phyloP scores from a whole-genome alignment of 2,329 filamentous ascomycete genomes.

The Cladosporium sp. region DNA sequence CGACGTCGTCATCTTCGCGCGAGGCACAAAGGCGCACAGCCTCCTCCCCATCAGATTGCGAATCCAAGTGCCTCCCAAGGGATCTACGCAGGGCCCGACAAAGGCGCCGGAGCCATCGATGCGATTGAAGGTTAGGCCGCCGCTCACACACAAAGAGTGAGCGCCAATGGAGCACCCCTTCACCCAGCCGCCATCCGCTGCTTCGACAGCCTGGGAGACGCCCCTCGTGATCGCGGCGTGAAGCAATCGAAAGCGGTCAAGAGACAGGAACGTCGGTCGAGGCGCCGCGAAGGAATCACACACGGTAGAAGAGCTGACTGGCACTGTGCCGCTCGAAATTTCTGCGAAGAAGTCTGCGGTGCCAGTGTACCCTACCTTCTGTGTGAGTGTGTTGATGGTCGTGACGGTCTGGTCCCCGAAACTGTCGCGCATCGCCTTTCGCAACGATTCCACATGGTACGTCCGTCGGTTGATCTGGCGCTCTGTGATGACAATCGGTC shows the following conservation, averaged over 20 bases:
- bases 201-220: background rate
- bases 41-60: background rate
- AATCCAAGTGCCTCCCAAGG: background rate
- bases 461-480: background rate
- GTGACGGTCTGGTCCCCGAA: background rate
- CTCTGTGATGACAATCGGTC: background rate
- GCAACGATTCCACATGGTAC: background rate
- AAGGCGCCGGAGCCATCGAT: background rate
- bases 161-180: background rate
- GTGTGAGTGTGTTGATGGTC: background rate
- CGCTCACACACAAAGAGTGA: background rate
- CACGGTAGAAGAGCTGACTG: background rate
- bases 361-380: background rate
- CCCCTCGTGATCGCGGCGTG: background rate
- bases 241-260: background rate
- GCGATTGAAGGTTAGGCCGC: background rate
- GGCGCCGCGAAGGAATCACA: background rate
- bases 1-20: background rate
- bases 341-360: background rate
- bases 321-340: background rate
- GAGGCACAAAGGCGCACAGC: background rate
- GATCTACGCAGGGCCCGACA: background rate
- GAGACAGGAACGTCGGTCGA: background rate
- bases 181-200: background rate
- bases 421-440: background rate